phyloP scores from a whole-genome alignment of 345 rosid species.

The Anacardium occidentale region DNA sequence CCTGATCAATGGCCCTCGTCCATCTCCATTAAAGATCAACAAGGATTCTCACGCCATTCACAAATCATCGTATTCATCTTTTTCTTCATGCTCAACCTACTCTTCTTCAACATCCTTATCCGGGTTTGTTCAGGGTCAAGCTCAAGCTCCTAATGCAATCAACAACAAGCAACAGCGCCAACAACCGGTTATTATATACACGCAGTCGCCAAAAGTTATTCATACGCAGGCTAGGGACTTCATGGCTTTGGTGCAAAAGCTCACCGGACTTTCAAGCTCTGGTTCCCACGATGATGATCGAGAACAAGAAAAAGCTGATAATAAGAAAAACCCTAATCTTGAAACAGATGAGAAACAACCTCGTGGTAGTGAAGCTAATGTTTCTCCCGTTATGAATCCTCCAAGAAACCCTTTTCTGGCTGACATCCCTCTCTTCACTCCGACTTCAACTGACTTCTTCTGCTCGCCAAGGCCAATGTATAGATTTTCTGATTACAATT shows the following conservation, averaged over 20 bases:
- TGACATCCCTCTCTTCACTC: constrained; percentile 44
- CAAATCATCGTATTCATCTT: constrained; percentile 23
- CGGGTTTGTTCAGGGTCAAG: background rate
- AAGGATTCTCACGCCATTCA: constrained; percentile 48
- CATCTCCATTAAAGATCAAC: constrained; percentile 39
- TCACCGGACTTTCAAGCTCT: constrained; percentile 49
- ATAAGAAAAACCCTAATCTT: background rate
- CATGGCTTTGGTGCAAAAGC: constrained; percentile 78
- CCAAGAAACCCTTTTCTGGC: constrained; percentile 18
- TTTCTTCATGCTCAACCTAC: constrained; percentile 14
- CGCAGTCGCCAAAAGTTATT: constrained; percentile 68
- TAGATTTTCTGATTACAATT: constrained; percentile 25
- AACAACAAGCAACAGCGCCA: constrained; percentile 24
- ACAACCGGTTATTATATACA: constrained; percentile 60
- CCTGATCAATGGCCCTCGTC: constrained; percentile 31
- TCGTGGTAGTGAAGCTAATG: background rate
- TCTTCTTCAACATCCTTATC: background rate
- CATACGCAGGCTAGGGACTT: constrained; percentile 76
- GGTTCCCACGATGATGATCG: background rate
- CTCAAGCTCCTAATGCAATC: background rate
- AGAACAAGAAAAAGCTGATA: background rate
- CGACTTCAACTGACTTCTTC: constrained; percentile 30
- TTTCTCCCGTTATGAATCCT: constrained; percentile 21
- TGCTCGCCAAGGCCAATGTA: constrained; percentile 28
- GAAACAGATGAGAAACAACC: background rate